These are phyloP conservation scores for Chrysosporium keratinophilum DNA, from an alignment of 2,329 filamentous ascomycete species.

Conservation along the genomic window DNA sequence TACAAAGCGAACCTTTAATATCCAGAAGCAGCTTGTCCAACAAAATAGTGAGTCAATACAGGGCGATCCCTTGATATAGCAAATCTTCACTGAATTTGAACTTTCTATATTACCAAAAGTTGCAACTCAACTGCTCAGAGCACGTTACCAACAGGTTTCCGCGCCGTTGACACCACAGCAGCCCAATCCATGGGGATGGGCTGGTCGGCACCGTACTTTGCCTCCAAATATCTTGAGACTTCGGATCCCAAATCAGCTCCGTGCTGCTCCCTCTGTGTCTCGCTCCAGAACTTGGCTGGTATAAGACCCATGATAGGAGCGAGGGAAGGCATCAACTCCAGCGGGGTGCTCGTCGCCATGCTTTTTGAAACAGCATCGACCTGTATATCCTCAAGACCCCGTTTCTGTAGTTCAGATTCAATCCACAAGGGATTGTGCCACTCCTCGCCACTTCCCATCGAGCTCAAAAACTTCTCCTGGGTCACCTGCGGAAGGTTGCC, in stretches of 20 bases:
- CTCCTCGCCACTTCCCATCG: slow-evolving; percentile 8
- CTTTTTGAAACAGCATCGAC: slow-evolving; percentile 4
- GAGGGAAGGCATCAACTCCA: slow-evolving; percentile 1
- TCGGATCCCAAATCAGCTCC: background rate
- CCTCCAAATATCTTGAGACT: slow-evolving; percentile 1
- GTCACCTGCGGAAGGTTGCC: slow-evolving; percentile 5
- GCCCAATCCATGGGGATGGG: slow-evolving; percentile 10
- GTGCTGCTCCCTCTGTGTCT: slow-evolving; percentile 6
- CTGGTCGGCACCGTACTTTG: slow-evolving; percentile 2
- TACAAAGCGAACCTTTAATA: too few relatives aligned
- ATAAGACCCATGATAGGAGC: slow-evolving; percentile 6
- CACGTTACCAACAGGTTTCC: background rate
- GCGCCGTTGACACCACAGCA: slow-evolving; percentile 8
- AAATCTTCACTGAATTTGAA: too few relatives aligned
- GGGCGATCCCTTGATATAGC: too few relatives aligned
- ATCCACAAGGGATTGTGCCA: slow-evolving; percentile 10
- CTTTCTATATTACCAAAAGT: too few relatives aligned
- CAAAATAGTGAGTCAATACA: too few relatives aligned
- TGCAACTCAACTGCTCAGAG: too few relatives aligned
- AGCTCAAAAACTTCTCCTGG: slow-evolving; percentile 7
- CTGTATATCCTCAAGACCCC: slow-evolving; percentile 3
- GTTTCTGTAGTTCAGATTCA: background rate
- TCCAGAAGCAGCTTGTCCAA: too few relatives aligned
- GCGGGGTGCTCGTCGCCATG: slow-evolving; percentile 4
- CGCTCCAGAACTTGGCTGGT: slow-evolving; percentile 10